Evolutionary conservation across 108 stramenopile species (phyloP).

Genomic region (Fistulifera solaris): DNA sequence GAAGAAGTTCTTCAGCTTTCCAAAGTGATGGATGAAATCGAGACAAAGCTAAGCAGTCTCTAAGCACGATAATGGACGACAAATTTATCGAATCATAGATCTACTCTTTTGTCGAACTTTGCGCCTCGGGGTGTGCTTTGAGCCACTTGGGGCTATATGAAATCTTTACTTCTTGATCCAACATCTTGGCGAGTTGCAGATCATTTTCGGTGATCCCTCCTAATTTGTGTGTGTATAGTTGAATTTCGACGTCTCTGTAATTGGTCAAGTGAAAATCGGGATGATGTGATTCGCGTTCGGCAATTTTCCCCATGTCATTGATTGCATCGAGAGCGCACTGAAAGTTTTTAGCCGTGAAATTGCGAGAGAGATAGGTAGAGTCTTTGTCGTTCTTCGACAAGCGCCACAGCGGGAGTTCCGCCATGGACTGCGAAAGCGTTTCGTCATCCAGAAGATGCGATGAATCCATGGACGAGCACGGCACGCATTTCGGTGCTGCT

Average conservation of each 20-base stretch:
- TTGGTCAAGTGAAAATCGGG: slow-evolving; percentile 87
- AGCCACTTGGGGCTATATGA: slow-evolving; percentile 87
- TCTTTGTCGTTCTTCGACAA: not conserved
- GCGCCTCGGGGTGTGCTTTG: slow-evolving; percentile 48
- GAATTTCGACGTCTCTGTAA: slow-evolving; percentile 80
- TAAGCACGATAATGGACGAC: too few relatives aligned
- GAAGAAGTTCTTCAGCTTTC: slow-evolving; percentile 17
- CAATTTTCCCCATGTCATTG: slow-evolving; percentile 67
- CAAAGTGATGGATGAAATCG: too few relatives aligned
- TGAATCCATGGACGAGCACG: slow-evolving; percentile 1
- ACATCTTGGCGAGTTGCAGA: slow-evolving; percentile 54
- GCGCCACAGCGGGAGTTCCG: not conserved
- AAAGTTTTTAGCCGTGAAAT: slow-evolving; percentile 50
- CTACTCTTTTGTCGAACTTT: not conserved
- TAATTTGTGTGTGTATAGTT: slow-evolving; percentile 72
- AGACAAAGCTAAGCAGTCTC: too few relatives aligned
- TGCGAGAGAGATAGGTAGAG: slow-evolving; percentile 24
- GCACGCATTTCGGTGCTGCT: not conserved
- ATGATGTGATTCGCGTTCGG: slow-evolving; percentile 79
- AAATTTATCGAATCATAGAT: too few relatives aligned
- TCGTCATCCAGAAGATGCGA: not conserved
- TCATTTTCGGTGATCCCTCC: slow-evolving; percentile 82
- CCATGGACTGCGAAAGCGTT: not conserved
- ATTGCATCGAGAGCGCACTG: slow-evolving; percentile 67
- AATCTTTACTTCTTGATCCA: slow-evolving; percentile 47